Conservation (phyloP, 2,329 filamentous ascomycete species). For the Penicillium sp. region DNA sequence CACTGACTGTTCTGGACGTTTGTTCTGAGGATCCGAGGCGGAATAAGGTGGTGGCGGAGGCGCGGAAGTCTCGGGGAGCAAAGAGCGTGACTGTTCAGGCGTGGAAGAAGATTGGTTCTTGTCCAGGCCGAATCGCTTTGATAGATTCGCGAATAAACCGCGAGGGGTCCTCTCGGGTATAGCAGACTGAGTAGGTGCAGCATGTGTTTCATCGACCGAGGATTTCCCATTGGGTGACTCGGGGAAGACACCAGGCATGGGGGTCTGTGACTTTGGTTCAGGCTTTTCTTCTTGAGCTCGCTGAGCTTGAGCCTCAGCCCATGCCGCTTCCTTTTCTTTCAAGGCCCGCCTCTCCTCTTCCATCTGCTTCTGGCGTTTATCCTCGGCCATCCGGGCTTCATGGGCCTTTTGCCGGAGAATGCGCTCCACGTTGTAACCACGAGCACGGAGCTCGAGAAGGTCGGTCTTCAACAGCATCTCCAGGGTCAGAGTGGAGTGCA, state of each 20-base stretch:
- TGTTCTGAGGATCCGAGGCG: constrained; percentile 41
- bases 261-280: constrained; percentile 43
- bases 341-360: constrained; percentile 75
- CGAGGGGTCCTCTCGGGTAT: constrained; percentile 54
- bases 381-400: constrained; percentile 85
- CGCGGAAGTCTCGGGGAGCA: constrained; percentile 32
- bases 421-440: constrained; percentile 95
- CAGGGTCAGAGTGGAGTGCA: constrained; percentile 87
- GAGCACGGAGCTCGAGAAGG: constrained; percentile 77
- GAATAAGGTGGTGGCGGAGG: constrained; percentile 50
- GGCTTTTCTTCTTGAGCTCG: constrained; percentile 33
- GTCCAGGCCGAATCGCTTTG: constrained; percentile 72
- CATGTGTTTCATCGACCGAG: constrained; percentile 27
- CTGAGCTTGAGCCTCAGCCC: constrained; percentile 51
- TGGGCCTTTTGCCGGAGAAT: constrained; percentile 88
- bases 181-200: constrained; percentile 28
- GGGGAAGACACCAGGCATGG: constrained; percentile 77
- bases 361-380: constrained; percentile 73
- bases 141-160: constrained; percentile 72
- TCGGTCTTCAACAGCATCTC: constrained; percentile 90
- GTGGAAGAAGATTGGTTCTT: constrained; percentile 41
- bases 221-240: constrained; percentile 64
- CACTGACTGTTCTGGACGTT: constrained; percentile 41
- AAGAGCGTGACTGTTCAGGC: constrained; percentile 32
- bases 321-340: constrained; percentile 62